Evolutionary conservation across 352 stramenopile genomes (phyloP).

Genomic region (Phytopythium boreale): DNA sequence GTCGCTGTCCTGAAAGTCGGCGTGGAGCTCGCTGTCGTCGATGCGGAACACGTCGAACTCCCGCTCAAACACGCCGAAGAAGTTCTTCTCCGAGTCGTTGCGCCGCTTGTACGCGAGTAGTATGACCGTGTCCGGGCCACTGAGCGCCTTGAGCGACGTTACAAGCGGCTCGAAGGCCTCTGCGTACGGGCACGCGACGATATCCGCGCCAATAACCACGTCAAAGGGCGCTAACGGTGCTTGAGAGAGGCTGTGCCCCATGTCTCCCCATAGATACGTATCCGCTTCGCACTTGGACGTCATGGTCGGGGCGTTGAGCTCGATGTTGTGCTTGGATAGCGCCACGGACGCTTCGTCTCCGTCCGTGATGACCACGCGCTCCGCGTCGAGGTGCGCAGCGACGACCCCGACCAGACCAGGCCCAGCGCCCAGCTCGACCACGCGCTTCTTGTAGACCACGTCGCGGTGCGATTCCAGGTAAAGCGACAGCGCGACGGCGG

Average conservation of each 20-base stretch:
- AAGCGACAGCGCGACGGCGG: constrained; percentile 71
- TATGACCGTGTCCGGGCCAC: constrained; percentile 36
- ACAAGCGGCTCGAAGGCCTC: constrained; percentile 63
- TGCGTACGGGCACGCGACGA: constrained; percentile 81
- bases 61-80: constrained; percentile 54
- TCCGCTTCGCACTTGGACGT: constrained; percentile 25
- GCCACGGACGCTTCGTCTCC: constrained; percentile 65
- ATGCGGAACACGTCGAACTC: constrained; percentile 49
- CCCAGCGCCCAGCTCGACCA: constrained; percentile 74
- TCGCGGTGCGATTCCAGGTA: constrained; percentile 62
- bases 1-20: constrained; percentile 62
- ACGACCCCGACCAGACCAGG: constrained; percentile 74
- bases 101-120: constrained; percentile 80
- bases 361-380: constrained; percentile 60
- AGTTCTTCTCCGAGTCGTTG: constrained; percentile 55
- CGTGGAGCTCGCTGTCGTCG: constrained; percentile 41
- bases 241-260: constrained; percentile 1
- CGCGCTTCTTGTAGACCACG: constrained; percentile 41
- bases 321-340: constrained; percentile 61
- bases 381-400: constrained; percentile 44
- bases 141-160: constrained; percentile 42
- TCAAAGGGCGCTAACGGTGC: constrained; percentile 28
- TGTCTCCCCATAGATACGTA: constrained; percentile 64
- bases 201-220: constrained; percentile 76
- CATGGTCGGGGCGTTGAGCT: constrained; percentile 26